These are phyloP conservation scores for Solanum phureja DNA, from an alignment of 257 asterid genomes.

Conservation along the genomic window DNA sequence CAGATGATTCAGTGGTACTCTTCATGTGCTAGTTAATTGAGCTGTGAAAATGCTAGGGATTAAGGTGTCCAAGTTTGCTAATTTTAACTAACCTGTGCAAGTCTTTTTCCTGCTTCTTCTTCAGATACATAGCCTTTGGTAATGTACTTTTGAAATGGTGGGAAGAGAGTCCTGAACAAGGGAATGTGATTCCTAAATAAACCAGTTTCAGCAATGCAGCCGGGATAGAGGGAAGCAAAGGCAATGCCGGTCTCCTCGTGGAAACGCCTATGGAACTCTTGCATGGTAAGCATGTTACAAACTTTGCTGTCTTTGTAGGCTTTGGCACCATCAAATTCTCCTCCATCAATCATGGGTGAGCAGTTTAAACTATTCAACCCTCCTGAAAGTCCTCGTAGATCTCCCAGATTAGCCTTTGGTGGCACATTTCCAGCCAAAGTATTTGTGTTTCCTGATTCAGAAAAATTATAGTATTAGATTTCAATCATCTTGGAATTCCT, in stretches of 20 bases:
- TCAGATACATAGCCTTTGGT: conserved; percentile 92
- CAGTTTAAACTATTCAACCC: conserved; percentile 54
- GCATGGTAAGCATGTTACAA: conserved; percentile 96
- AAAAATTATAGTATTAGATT: background rate
- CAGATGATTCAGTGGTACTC: background rate
- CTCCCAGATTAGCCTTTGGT: conserved; percentile 91
- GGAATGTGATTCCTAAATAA: conserved; percentile 85
- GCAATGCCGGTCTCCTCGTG: conserved; percentile 67
- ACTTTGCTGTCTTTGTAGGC: conserved; percentile 97
- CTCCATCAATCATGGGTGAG: conserved; percentile 87
- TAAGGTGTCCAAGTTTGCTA: background rate
- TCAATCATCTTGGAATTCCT: background rate
- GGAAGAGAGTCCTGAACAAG: conserved; percentile 78
- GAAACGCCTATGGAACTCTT: conserved; percentile 73
- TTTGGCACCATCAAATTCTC: conserved; percentile 86
- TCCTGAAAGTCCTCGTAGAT: conserved; percentile 76
- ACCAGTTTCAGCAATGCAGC: conserved; percentile 88
- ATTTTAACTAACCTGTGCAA: conserved; percentile 60
- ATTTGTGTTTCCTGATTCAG: conserved; percentile 67
- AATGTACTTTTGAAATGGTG: conserved; percentile 84
- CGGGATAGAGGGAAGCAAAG: conserved; percentile 84
- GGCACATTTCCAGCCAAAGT: conserved; percentile 99
- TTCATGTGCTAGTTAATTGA: background rate
- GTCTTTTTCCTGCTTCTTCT: conserved; percentile 79
- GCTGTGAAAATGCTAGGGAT: background rate